Evolutionary conservation across 495 filamentous ascomycete species (phyloP), one percentile per base, ranked within the genome.

Genomic region (Pseudomonodictys pantanalensis): DNA sequence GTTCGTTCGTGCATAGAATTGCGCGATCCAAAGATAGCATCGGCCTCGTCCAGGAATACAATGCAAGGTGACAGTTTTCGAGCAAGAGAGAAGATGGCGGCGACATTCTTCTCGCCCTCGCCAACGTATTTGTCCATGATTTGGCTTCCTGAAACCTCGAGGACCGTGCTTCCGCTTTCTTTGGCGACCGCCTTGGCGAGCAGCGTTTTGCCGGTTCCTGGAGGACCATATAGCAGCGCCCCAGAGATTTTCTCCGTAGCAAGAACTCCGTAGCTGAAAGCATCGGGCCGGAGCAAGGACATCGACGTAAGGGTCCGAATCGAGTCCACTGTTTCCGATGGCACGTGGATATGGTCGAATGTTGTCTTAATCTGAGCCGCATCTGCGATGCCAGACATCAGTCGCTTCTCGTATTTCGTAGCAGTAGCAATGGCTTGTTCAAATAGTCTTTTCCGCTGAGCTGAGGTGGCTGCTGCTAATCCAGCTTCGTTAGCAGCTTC

Each of bases 51-150:
- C 64, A 98, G 90, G 75, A 98, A 98, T 22, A 98, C 88, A 0
- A 98, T 85, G 68, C 91, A 90, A 2, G 93, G 93, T n/a, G 85
- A 85, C 18, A 97, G 82, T 70, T 96, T 97, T 72, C 89, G 87
- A 2, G 93, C 95, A 0, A 98, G 77, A 1, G 81, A 85, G 75
- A 98, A 98, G 32, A 98, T 86, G 0, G 93, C 93, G 39, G 85
- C 85, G 57, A 98, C 89, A 69, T 96, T 97, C 81, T 97, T 97
- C 77, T 98, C 93, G 46, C 87, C 88, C 74, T 97, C 90, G 29
- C 93, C 93, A 7, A 97, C 89, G 67, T 88, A 98, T 86, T 92
- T 97, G 71, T 97, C 90, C 70, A 93, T 92, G 62, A 98, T 85
- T 61, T 90, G 86, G 8, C 82, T 84, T n/a, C 81, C 85, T 52